Percentiles rank a stretch among this genome's conserved stretches.
Evolutionary conservation across 495 filamentous ascomycete genomes (phyloP).

Genomic region (Penicillium malachiteum): DNA sequence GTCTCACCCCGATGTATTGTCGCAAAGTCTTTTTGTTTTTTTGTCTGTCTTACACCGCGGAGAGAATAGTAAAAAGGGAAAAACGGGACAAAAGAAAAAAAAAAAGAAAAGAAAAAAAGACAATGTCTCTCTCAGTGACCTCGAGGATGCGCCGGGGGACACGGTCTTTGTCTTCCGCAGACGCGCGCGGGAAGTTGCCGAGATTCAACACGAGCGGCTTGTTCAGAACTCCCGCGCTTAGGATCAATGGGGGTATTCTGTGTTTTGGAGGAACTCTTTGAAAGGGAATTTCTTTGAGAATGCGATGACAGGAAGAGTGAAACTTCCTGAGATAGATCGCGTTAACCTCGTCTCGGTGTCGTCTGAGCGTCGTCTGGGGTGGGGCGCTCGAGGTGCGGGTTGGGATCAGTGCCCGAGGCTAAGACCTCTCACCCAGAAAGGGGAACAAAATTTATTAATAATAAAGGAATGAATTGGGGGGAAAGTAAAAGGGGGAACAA

Average conservation of each 20-base stretch:
- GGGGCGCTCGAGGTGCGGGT: conserved; percentile 15
- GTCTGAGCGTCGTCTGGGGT: conserved; percentile 7
- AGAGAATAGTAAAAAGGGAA: neutral
- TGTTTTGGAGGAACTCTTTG: neutral
- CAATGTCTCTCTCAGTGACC: neutral
- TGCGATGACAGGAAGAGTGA: no score
- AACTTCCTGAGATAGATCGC: conserved; percentile 7
- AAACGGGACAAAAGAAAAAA: neutral
- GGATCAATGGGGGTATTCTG: neutral
- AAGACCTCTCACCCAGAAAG: no score
- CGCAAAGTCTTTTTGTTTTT: no score
- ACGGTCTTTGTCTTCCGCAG: conserved; percentile 1
- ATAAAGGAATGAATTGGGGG: neutral
- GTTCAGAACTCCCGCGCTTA: neutral
- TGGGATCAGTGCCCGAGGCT: neutral
- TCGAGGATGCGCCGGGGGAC: neutral
- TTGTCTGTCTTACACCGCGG: neutral
- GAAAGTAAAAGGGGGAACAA: conserved; percentile 14
- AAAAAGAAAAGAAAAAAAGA: neutral
- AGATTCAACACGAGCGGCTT: neutral
- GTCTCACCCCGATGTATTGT: neutral
- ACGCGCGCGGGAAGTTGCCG: conserved; percentile 15
- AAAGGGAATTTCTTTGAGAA: no score
- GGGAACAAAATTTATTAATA: conserved; percentile 3
- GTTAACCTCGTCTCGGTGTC: conserved; percentile 13